Conservation (phyloP, 2,329 filamentous ascomycete species). For the Exserohilum rostratum region DNA sequence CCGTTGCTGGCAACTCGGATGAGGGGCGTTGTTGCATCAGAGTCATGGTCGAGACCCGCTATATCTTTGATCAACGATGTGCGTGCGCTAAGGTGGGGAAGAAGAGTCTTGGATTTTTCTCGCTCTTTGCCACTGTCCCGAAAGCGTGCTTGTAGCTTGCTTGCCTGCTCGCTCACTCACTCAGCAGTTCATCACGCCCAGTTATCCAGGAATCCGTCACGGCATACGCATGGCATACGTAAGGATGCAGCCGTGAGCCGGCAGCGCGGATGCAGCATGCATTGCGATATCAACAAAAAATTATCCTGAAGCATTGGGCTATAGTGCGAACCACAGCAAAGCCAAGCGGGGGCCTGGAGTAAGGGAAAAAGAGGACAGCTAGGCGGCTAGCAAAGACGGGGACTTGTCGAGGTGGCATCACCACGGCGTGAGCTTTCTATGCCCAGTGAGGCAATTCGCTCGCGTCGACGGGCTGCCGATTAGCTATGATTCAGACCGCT, state of each 20-base stretch:
- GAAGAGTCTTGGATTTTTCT: neutral
- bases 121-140: constrained; percentile 14
- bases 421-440: constrained; percentile 31
- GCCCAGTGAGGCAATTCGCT: constrained; percentile 21
- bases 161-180: neutral
- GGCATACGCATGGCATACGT: constrained; percentile 15
- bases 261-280: constrained; percentile 6
- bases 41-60: neutral
- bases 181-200: neutral
- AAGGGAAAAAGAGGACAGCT: constrained; percentile 19
- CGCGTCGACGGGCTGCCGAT: constrained; percentile 16
- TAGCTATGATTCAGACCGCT: constrained; percentile 27
- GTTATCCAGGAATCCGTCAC: neutral
- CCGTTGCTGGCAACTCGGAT: too few species aligned
- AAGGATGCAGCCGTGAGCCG: constrained; percentile 17
- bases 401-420: constrained; percentile 26
- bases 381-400: constrained; percentile 27
- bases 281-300: constrained; percentile 21
- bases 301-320: neutral
- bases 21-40: too few species aligned
- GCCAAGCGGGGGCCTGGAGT: constrained; percentile 14
- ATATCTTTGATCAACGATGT: constrained; percentile 1
- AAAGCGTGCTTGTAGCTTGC: neutral
- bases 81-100: neutral
- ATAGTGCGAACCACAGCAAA: constrained; percentile 9